phyloP scores from a whole-genome alignment of 2,329 filamentous ascomycete genomes.

The Aspergillus ustus region DNA sequence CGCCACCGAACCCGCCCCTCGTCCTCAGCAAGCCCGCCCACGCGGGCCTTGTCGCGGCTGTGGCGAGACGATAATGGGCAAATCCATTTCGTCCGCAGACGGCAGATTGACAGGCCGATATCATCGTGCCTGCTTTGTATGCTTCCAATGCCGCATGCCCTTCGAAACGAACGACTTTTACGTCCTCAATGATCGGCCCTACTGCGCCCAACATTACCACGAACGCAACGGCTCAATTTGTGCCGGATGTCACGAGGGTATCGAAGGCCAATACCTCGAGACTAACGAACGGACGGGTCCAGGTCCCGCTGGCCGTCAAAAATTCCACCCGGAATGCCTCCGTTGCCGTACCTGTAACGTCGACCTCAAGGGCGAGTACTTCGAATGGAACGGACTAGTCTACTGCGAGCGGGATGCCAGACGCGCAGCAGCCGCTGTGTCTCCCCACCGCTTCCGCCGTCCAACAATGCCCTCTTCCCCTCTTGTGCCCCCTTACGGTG shows the following conservation, averaged over 20 bases:
- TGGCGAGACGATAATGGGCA: constrained; percentile 76
- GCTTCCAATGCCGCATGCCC: constrained; percentile 77
- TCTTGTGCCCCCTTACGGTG: constrained; percentile 27
- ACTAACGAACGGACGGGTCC: constrained; percentile 60
- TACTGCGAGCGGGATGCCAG: constrained; percentile 90
- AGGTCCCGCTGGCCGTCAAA: constrained; percentile 55
- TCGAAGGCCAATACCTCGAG: constrained; percentile 92
- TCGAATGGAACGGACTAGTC: constrained; percentile 77
- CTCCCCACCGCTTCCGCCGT: constrained; percentile 42
- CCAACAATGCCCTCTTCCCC: constrained; percentile 41
- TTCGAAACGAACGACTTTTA: constrained; percentile 93
- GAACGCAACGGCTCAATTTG: constrained; percentile 87
- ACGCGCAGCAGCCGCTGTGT: constrained; percentile 51
- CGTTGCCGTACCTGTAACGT: constrained; percentile 74
- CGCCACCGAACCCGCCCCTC: constrained; percentile 41
- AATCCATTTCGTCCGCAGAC: constrained; percentile 91
- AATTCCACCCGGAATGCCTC: constrained; percentile 88
- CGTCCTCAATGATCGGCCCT: constrained; percentile 83
- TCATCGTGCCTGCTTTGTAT: constrained; percentile 94
- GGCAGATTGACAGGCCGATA: constrained; percentile 90
- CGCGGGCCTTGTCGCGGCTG: constrained; percentile 87
- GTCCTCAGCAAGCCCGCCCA: constrained; percentile 49
- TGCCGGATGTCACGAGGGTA: constrained; percentile 76
- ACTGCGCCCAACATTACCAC: constrained; percentile 92
- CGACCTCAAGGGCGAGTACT: constrained; percentile 82